These are phyloP conservation scores for Mytilinidion resinicola DNA, from an alignment of 495 filamentous ascomycete species.

Conservation along the genomic window DNA sequence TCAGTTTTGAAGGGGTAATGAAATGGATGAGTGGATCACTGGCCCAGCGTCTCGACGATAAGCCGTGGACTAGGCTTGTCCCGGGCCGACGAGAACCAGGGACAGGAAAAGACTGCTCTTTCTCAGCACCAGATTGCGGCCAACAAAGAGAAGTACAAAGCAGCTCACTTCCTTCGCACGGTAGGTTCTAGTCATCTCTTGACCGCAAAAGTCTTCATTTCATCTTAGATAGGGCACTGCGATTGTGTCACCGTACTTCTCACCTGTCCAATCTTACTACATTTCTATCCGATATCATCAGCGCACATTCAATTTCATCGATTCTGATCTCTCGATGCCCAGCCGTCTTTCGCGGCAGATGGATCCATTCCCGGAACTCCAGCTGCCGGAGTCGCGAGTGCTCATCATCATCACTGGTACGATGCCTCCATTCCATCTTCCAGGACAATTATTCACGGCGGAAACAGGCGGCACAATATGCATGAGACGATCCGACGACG, in stretches of 20 bases:
- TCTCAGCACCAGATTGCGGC: background rate
- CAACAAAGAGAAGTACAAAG: slow-evolving; percentile 1
- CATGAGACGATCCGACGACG: slow-evolving; percentile 59
- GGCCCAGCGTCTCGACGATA: background rate
- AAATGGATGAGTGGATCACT: slow-evolving; percentile 13
- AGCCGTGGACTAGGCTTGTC: background rate
- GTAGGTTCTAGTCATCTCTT: background rate
- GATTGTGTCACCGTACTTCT: background rate
- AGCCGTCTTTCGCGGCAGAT: slow-evolving; percentile 7
- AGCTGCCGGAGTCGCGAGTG: slow-evolving; percentile 66
- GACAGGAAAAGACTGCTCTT: background rate
- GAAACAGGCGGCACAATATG: slow-evolving; percentile 76
- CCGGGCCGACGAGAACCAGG: slow-evolving; percentile 10
- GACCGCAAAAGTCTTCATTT: background rate
- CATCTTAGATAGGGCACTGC: background rate
- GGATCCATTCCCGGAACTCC: slow-evolving; percentile 23
- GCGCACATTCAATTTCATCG: background rate
- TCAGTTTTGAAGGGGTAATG: slow-evolving; percentile 28
- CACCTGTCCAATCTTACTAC: background rate
- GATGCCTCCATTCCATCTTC: background rate
- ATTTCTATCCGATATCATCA: background rate
- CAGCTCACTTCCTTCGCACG: background rate
- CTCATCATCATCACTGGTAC: slow-evolving; percentile 79
- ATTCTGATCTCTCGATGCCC: background rate
- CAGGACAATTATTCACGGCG: background rate